Base-by-base conservation (phyloP, 164 flowering plant species). In the Taxillus chinensis region DNA sequence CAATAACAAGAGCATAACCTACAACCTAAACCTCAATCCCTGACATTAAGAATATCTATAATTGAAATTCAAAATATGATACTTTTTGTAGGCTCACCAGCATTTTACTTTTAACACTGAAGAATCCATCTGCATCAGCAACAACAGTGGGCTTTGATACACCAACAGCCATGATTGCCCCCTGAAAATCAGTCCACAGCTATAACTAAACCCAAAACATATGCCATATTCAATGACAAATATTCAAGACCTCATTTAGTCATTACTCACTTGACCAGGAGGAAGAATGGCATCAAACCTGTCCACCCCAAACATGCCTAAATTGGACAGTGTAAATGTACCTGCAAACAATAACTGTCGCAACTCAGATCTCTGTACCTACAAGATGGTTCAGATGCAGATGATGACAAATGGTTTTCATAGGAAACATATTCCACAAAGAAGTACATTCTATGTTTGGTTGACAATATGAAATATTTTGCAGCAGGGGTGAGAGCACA, bases 301-400 rank as follows among this genome's bases (percentile, higher is more conserved):
- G 71, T 90, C 98, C 63, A 92, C 98, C 71, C 98, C 96, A 79
- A 92, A 92, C 98, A 92, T 92, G 57, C 96, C 98, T 79, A 92
- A 75, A 75, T 92, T 92, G 68, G 98, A 92, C 8, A 90, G 68
- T 49, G 98, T 92, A 74, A 92, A 92, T 14, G 96, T 90, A 37
- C 96, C 98, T 92, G 75, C 64, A 76, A 5, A 8, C 7, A 62
- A 56, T 13, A 6, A n/a, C 37, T 39, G 27, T n/a, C 39, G 62
- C 37, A 63, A 66, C n/a, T 62, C 52, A 72, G 17, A 50, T 42
- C 50, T 41, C 17, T 38, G 50, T 55, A 10, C 10, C 8, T 27
- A 27, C 1, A 27, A 27, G 27, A 27, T 27, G 27, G 27, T 27
- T 27, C 2, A 27, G 27, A 27, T 0, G 27, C 27, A 27, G 27